phyloP scores from a whole-genome alignment of 2,329 filamentous ascomycete species.

The Neonectria ditissima region DNA sequence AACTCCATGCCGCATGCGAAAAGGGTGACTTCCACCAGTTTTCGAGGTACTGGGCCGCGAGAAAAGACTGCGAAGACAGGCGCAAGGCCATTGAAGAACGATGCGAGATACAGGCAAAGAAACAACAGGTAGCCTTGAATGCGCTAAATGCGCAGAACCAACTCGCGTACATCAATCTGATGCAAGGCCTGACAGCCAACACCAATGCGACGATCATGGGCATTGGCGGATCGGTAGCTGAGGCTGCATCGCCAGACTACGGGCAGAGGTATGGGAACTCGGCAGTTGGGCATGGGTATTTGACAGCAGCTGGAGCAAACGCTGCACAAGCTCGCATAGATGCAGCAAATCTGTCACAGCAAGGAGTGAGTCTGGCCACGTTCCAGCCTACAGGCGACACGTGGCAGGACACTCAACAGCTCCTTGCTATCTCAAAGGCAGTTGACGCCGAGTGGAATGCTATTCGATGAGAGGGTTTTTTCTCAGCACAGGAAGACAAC shows the following conservation, averaged over 20 bases:
- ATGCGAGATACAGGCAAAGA: not conserved
- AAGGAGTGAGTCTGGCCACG: not conserved
- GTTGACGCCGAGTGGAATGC: not conserved
- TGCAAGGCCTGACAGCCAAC: slow-evolving; percentile 13
- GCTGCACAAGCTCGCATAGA: slow-evolving; percentile 6
- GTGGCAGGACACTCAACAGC: not conserved
- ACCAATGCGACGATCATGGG: slow-evolving; percentile 23
- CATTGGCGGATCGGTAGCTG: slow-evolving; percentile 15
- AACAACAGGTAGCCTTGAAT: not conserved
- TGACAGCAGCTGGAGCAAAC: slow-evolving; percentile 1
- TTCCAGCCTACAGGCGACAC: not conserved
- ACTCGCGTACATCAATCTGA: slow-evolving; percentile 13
- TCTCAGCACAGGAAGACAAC: not conserved
- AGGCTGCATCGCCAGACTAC: slow-evolving; percentile 14
- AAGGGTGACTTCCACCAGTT: slow-evolving; percentile 15
- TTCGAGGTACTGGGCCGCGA: slow-evolving; percentile 12
- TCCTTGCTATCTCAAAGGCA: not conserved
- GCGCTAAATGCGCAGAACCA: slow-evolving; percentile 15
- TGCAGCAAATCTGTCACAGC: not conserved
- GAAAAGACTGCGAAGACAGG: not conserved
- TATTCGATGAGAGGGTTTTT: not conserved
- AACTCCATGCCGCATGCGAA: slow-evolving; percentile 14
- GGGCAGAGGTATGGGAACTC: slow-evolving; percentile 17
- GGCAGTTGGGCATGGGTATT: slow-evolving; percentile 3
- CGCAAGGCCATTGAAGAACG: not conserved